Conservation (phyloP, 352 stramenopile species). For the Globisporangium splendens region DNA sequence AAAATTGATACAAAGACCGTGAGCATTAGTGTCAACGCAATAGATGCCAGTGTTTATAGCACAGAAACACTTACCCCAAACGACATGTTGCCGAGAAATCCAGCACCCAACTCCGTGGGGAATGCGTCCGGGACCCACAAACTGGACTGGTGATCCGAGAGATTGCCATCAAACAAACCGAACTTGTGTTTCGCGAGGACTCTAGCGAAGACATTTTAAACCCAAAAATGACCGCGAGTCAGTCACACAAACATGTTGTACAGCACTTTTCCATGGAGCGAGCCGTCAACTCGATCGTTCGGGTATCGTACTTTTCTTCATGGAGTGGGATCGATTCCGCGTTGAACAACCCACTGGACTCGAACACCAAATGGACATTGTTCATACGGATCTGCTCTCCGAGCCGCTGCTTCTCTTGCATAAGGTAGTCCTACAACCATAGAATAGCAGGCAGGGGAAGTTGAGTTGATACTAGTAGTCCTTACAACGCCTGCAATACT, state of each 20-base stretch:
- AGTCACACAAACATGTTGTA: not conserved
- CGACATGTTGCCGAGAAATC: not conserved
- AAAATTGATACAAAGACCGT: not conserved
- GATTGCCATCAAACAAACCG: slow-evolving; percentile 8
- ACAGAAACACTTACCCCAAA: slow-evolving; percentile 6
- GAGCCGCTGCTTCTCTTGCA: slow-evolving; percentile 20
- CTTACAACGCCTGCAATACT: too few relatives aligned
- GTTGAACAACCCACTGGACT: slow-evolving; percentile 28
- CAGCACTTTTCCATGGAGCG: not conserved
- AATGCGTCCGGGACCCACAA: slow-evolving; percentile 12
- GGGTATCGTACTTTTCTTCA: slow-evolving; percentile 25
- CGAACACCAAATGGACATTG: slow-evolving; percentile 36
- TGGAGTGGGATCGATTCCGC: slow-evolving; percentile 32
- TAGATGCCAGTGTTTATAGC: too few relatives aligned
- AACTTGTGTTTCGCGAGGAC: slow-evolving; percentile 14
- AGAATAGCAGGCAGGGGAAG: not conserved
- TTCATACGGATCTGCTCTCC: slow-evolving; percentile 58
- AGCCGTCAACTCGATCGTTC: not conserved
- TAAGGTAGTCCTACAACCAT: not conserved
- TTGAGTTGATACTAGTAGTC: not conserved
- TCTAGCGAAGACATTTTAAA: slow-evolving; percentile 2
- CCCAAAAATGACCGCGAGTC: not conserved
- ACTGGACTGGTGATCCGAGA: slow-evolving; percentile 1
- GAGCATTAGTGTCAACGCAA: too few relatives aligned
- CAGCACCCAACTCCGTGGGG: not conserved